These are phyloP conservation scores for Calonectria hawksworthii DNA, from an alignment of 2,329 filamentous ascomycete species.

Conservation along the genomic window DNA sequence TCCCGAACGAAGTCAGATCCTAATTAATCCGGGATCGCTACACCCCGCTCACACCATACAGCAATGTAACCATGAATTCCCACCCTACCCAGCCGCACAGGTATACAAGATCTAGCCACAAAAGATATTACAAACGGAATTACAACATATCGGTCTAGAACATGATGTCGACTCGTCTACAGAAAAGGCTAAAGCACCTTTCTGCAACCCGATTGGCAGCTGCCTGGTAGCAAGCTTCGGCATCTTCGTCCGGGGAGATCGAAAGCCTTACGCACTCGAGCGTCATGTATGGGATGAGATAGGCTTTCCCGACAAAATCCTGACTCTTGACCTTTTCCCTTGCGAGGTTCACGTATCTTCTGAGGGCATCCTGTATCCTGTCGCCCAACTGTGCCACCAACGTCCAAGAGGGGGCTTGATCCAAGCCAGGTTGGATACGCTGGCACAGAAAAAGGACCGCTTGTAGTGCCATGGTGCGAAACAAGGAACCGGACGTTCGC, in stretches of 20 bases:
- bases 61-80: neutral
- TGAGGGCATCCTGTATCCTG: neutral
- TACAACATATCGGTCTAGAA: neutral
- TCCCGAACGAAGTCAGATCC: neutral
- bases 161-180: neutral
- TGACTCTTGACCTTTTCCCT: neutral
- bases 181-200: neutral
- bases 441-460: neutral
- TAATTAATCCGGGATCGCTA: neutral
- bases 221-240: neutral
- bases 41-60: neutral
- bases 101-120: neutral
- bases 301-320: neutral
- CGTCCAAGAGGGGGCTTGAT: neutral
- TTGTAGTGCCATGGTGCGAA: neutral
- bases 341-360: neutral
- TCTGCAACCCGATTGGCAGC: neutral
- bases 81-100: neutral
- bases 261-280: neutral
- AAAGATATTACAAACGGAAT: neutral
- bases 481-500: neutral
- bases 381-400: neutral
- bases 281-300: neutral
- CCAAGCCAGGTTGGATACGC: neutral
- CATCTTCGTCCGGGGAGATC: neutral